Base-by-base conservation (phyloP, 2,329 filamentous ascomycete genomes). In the Elsinoe perseae region DNA sequence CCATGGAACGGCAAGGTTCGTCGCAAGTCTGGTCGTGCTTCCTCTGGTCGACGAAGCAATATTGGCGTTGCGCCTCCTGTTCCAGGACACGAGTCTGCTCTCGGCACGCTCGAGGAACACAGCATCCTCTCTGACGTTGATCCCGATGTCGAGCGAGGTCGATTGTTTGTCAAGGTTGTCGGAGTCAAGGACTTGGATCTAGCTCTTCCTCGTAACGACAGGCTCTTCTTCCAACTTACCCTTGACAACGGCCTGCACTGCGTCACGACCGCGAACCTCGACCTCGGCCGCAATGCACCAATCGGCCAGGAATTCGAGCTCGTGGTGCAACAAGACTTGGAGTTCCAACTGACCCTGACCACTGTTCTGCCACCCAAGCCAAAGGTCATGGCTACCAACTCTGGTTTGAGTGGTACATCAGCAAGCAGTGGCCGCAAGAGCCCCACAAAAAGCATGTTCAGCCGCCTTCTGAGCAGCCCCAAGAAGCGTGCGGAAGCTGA, bases 291-390 rank as follows among this genome's bases (percentile, higher is more conserved):
- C 64, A 92, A 87, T 58, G 92, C 93, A 1, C 90, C 93, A 0
- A 97, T 98, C 63, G 93, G 92, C 5, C 93, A 98, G 68, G 93
- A 98, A 69, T 98, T 98, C 64, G 93, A 98, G 73, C 83, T 98
- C 43, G 91, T 97, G 28, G 93, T 98, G 23, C 85, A 95, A 50
- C 93, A 95, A 64, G 93, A 98, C 64, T 82, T 98, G n/a, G 93
- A 98, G 70, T 98, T 98, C 74, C 93, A 98, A 72, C 81, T 98
- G 36, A 97, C 93, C 0, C 80, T 98, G 12, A 95, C 96, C 63
- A 95, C 95, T 61, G 96, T 96, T 75, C 79, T 97, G 62, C 88
- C 91, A 66, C 88, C 87, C 4, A 83, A 85, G 23, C 79, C 86
- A 18, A 73, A 76, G 57, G 70, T 72, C 59, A 30, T 66, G 71